Conservation (phyloP, 1,284 basidiomycete genomes). For the Cronartium quercuum region DNA sequence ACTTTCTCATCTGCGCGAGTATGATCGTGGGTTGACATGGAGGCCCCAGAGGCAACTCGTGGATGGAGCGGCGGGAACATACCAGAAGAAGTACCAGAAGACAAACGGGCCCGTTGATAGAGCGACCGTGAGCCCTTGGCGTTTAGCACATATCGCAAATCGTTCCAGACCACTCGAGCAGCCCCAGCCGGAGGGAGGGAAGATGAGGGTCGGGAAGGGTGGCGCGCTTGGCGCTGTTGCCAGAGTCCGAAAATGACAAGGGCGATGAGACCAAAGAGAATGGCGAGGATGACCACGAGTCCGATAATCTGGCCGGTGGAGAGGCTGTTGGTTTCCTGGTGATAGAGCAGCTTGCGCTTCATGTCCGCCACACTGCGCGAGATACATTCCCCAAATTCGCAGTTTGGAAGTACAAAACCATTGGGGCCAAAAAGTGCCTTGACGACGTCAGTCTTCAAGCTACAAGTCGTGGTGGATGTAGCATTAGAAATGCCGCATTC, state of each 20-base stretch:
- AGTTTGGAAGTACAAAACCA: slow-evolving; percentile 65
- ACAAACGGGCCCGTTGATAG: slow-evolving; percentile 10
- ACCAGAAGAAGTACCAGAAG: neutral
- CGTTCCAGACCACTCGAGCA: slow-evolving; percentile 63
- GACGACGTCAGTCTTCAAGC: slow-evolving; percentile 67
- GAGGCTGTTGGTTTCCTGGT: slow-evolving; percentile 52
- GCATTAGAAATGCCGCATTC: slow-evolving; percentile 57
- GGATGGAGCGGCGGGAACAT: neutral
- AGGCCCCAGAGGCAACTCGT: neutral
- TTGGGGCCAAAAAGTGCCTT: slow-evolving; percentile 62
- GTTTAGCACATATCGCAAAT: slow-evolving; percentile 58
- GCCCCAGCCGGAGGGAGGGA: slow-evolving; percentile 50
- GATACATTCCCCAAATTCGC: slow-evolving; percentile 78
- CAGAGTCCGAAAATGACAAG: slow-evolving; percentile 61
- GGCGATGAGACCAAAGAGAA: slow-evolving; percentile 59
- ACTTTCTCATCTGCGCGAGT: neutral
- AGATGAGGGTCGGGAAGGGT: slow-evolving; percentile 48
- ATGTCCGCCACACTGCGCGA: slow-evolving; percentile 66
- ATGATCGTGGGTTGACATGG: neutral
- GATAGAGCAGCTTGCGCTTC: slow-evolving; percentile 41
- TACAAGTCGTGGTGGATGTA: slow-evolving; percentile 55
- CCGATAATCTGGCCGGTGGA: slow-evolving; percentile 78
- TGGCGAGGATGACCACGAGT: slow-evolving; percentile 66
- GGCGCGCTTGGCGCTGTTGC: slow-evolving; percentile 60
- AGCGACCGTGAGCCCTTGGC: neutral